Base-by-base conservation (phyloP, 73 alveolate species). In the Paramecium octaurelia region DNA sequence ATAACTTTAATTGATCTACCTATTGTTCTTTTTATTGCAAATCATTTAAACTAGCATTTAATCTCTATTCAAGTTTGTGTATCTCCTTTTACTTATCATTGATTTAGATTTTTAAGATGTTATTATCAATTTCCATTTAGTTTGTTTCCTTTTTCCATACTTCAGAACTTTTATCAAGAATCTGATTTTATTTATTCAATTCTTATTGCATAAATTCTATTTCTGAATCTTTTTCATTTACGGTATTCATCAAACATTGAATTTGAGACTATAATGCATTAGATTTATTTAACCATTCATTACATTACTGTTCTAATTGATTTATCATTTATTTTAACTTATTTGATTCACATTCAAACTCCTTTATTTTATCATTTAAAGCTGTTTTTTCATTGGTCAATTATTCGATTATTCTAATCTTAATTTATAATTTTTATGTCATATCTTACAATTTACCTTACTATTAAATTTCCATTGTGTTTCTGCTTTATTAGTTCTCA, bases 391-490 rank as follows among this genome's bases (percentile, higher is more conserved):
- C 84, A 64, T 31, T 64, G 27, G 1, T 64, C 12, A 64, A 64
- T 12, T 27, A 64, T 27, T 64, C 84, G 6, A 64, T 64, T 64
- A 50, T 64, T 64, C 46, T 64, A 18, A 24, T 64, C 46, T 64
- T 64, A 64, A 31, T 64, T 64, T 64, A 64, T 64, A 64, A 64
- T 64, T 64, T 64, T 64, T 64, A 34, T 27, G 84, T 64, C 84
- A 64, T 64, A 34, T 64, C 84, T 34, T 64, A 64, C 46, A 64
- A 64, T 64, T 64, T 64, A 64, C 84, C 84, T 64, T 64, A 64
- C 35, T 64, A 34, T 64, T 64, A 27, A 14, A 64, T 64, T 64
- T 64, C 84, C 27, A 64, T 14, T 23, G 84, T 64, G 6, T 27
- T 34, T 5, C 84, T 64, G 31, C 50, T 31, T 64, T 64, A 64